A percentile compares a stretch with the other conserved stretches of the same genome.
Conservation (phyloP, 139 green algal genomes). For the Choricystis sp. region DNA sequence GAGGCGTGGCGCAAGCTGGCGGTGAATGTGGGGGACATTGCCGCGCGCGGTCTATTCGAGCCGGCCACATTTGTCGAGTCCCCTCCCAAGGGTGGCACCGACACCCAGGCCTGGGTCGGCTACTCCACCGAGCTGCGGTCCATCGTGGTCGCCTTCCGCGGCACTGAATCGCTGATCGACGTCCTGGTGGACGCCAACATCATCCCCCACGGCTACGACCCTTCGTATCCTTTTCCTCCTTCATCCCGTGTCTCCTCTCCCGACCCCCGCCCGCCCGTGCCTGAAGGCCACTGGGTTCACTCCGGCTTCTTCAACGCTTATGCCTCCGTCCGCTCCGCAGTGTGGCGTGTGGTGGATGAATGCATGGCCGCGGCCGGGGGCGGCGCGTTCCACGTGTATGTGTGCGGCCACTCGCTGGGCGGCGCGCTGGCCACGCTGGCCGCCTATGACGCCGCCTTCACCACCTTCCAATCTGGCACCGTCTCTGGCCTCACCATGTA, state of each 20-base stretch:
- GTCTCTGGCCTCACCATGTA: conserved; percentile 34
- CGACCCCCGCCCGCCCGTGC: too few species aligned
- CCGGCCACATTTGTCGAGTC: conserved; percentile 52
- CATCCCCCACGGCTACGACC: conserved; percentile 31
- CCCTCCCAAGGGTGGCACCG: conserved; percentile 25
- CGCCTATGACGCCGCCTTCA: conserved; percentile 45
- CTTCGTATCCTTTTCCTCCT: too few species aligned
- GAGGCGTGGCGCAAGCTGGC: conserved; percentile 26
- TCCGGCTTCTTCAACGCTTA: conserved; percentile 21
- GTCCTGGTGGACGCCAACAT: conserved; percentile 55
- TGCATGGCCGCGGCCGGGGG: conserved; percentile 9
- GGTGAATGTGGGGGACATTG: conserved; percentile 18
- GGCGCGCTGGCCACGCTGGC: conserved; percentile 66
- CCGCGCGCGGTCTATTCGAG: conserved; percentile 21
- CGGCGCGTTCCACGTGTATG: conserved; percentile 23
- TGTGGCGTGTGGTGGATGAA: conserved; percentile 30
- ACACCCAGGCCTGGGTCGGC: conserved; percentile 62
- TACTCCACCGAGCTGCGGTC: conserved; percentile 17
- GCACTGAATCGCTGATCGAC: conserved; percentile 70
- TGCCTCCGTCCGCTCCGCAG: conserved; percentile 9
- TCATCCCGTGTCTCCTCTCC: too few species aligned
- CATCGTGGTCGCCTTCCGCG: conserved; percentile 55
- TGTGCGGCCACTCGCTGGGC: conserved; percentile 68
- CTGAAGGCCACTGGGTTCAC: conserved; percentile 11
- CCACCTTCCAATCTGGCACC: conserved; percentile 10